Conservation (phyloP, 75 land plant species). For the Chamaecyparis obtusa region DNA sequence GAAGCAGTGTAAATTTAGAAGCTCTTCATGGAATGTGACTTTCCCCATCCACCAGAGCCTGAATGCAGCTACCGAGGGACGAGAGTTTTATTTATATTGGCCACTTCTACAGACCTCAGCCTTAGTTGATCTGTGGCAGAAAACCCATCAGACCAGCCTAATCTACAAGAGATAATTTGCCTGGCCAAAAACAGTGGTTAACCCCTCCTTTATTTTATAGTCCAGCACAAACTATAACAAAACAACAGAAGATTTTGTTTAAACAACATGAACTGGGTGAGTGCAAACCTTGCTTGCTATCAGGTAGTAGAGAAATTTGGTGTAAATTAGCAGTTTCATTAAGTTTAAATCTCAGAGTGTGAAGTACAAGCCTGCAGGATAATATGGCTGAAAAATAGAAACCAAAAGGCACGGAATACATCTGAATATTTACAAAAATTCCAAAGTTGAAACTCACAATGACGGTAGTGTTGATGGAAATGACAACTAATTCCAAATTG, state of each 20-base stretch:
- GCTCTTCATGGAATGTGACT: slow-evolving; percentile 21
- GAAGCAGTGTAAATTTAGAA: slow-evolving; percentile 33
- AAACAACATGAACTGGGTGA: background rate
- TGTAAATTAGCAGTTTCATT: background rate
- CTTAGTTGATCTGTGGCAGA: slow-evolving; percentile 23
- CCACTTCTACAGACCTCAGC: slow-evolving; percentile 23
- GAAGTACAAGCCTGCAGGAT: slow-evolving; percentile 20
- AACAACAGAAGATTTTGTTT: background rate
- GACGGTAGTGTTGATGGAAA: no score
- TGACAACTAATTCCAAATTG: no score
- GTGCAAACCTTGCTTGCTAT: background rate
- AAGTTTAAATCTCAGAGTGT: background rate
- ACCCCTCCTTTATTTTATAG: no score
- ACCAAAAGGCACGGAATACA: no score
- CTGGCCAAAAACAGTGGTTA: no score
- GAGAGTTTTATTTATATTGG: slow-evolving; percentile 26
- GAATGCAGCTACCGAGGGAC: slow-evolving; percentile 28
- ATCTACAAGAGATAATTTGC: no score
- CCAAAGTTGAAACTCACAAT: no score
- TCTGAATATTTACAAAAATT: no score
- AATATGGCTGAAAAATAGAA: background rate
- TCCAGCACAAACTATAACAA: no score
- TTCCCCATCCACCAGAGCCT: slow-evolving; percentile 30
- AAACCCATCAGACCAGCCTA: no score
- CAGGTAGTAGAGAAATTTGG: no score